Base-by-base conservation (phyloP, 495 filamentous ascomycete species). In the Mytilinidion resinicola region DNA sequence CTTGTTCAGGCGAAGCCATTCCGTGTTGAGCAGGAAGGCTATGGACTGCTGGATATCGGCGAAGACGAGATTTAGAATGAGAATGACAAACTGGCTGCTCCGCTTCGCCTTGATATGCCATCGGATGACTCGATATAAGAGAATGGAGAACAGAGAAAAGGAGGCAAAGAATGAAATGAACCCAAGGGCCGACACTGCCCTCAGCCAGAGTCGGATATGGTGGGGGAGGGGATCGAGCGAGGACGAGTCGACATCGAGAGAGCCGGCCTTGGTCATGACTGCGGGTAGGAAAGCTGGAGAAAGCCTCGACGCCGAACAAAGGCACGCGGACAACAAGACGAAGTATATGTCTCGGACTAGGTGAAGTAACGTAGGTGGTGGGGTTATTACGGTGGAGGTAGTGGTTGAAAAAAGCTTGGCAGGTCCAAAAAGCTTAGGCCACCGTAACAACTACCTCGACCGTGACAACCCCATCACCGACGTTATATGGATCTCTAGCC, bases 1-100 rank as follows among this genome's bases (percentile, higher is more conserved):
- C 35, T 73, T 71, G 63, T 87, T 73, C 3, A 72, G 65, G 7
- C 63, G 57, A n/a, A 86, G 70, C 82, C 86, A 87, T 56, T 79
- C 76, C 36, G 81, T 67, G 65, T 83, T 88, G 48, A 90, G 73
- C 36, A 88, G 59, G 65, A 89, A 90, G 14, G 85, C 83, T 5
- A 81, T 70, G 0, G 84, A 76, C 69, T 90, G 87, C 63, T 87
- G 84, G 44, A 90, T 75, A 67, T 90, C 87, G 55, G 87, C 87
- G 55, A 89, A 68, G 12, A 90, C 70, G 17, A 90, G 79, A 68
- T 89, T 89, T 67, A 83, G 84, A 50, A 90, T 84, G 12, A 91
- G 77, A 41, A 90, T 65, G 11, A 90, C 77, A 62, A 86, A 89
- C 67, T 91, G 87, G 67, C 89, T 90, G 72, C 51, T 69, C 50